Evolutionary conservation across 768 basidiomycete genomes (phyloP), one percentile per base, ranked within the genome.

Genomic region (Boletus reticulatus): DNA sequence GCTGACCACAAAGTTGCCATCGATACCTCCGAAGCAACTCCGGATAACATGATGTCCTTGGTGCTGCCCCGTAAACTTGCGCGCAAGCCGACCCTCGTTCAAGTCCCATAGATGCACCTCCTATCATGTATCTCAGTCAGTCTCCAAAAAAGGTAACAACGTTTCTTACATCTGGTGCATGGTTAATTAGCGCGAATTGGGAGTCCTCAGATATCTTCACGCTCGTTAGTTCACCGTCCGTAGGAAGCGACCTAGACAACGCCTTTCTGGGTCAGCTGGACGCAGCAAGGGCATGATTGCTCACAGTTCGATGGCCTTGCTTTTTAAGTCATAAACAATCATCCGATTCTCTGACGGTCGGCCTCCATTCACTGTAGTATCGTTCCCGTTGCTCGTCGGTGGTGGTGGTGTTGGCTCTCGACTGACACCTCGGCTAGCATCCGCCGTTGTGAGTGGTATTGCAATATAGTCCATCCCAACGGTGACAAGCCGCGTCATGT

Each of bases 101-200:
- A 98, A 78, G 67, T 93, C 87, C 87, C 92, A 92, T 57, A 97
- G 73, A 60, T 92, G 88, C 42, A 98, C 83, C 72, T 97, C 95
- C 95, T 98, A 32, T 41, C 65, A 39, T 55, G 60, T 12, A 41
- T 11, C 44, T 32, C 42, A 14, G 29, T 66, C 50, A 66, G 32
- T 51, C 39, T 37, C 48, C 53, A 37, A 13, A 37, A 37, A 20
- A 14, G 20, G 38, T 16, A 14, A 43, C 13, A 31, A 47, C 48
- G 43, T 55, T 55, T 71, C 85, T 80, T 69, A 92, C 93, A 73
- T 94, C 87, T 7, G 92, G 92, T 38, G 90, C 82, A 66, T 90
- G 89, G 67, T 88, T 96, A 58, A 98, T 82, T 50, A 98, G 77
- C 3, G 92, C 92, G 65, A 84, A 92, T 58, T 84, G 87, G 32